phyloP scores from a whole-genome alignment of 2,329 filamentous ascomycete species.

The Onygenales sp. region DNA sequence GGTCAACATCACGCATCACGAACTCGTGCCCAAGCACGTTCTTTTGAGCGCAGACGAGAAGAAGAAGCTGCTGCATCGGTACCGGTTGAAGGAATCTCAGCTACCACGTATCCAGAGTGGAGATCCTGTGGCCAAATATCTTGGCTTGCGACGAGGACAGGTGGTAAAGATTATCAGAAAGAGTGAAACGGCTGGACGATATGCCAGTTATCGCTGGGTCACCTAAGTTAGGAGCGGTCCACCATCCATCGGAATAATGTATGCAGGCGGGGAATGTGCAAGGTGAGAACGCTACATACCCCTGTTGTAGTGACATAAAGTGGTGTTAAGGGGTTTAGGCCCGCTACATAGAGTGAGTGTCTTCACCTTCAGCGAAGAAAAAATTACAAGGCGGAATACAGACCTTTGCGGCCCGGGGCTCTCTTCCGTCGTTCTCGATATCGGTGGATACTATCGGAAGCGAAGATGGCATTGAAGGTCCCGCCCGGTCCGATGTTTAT shows the following conservation, averaged over 20 bases:
- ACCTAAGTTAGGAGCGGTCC: slow-evolving; percentile 22
- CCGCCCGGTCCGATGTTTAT: neutral
- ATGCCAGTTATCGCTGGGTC: slow-evolving; percentile 83
- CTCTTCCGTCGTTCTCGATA: too few species aligned
- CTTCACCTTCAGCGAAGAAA: too few species aligned
- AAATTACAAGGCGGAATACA: too few species aligned
- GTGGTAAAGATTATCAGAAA: slow-evolving; percentile 98
- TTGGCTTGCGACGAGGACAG: slow-evolving; percentile 81
- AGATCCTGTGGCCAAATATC: slow-evolving; percentile 86
- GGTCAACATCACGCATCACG: slow-evolving; percentile 97
- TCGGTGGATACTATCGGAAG: neutral
- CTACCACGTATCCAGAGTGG: slow-evolving; percentile 82
- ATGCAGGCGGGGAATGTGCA: neutral
- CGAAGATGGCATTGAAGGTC: neutral
- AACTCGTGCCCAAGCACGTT: slow-evolving; percentile 89
- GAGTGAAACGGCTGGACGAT: slow-evolving; percentile 89
- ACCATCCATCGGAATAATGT: neutral
- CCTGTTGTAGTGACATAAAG: neutral
- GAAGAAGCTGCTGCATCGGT: slow-evolving; percentile 70
- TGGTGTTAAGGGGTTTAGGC: neutral
- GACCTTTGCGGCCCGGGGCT: too few species aligned
- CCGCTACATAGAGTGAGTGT: too few species aligned
- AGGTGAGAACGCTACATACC: neutral
- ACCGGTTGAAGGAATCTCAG: slow-evolving; percentile 95
- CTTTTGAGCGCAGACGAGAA: slow-evolving; percentile 88